A percentile compares a stretch with the other conserved stretches of the same genome.
Evolutionary conservation across 2,329 filamentous ascomycete genomes (phyloP).

Genomic region (Septoria linicola): DNA sequence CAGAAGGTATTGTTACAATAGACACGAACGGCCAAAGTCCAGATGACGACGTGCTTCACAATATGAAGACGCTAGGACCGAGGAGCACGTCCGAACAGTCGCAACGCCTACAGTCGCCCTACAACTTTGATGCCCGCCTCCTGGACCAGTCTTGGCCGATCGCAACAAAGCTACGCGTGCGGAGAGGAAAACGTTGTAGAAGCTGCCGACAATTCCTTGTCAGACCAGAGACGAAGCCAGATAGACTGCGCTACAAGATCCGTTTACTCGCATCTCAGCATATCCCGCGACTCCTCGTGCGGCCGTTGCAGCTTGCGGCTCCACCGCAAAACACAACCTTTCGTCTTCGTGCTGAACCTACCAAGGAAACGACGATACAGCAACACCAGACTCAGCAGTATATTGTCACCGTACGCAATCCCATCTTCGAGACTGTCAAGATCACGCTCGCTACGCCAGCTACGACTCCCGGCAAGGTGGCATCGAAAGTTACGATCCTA

Average conservation of each 20-base stretch:
- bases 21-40: constrained; percentile 23
- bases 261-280: constrained; percentile 80
- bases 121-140: constrained; percentile 58
- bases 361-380: constrained; percentile 28
- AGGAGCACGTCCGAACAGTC: constrained; percentile 58
- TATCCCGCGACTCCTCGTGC: constrained; percentile 77
- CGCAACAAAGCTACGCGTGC: constrained; percentile 80
- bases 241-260: constrained; percentile 81
- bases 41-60: constrained; percentile 59
- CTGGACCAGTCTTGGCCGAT: constrained; percentile 74
- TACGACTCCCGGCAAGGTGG: constrained; percentile 72
- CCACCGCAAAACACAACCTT: constrained; percentile 29
- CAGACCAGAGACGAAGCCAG: constrained; percentile 90
- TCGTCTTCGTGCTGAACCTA: constrained; percentile 25
- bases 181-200: constrained; percentile 89
- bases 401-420: constrained; percentile 87
- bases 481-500: constrained; percentile 81
- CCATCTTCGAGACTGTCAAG: constrained; percentile 85
- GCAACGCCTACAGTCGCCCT: constrained; percentile 54
- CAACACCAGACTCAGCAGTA: constrained; percentile 65
- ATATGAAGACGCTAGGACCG: constrained; percentile 61
- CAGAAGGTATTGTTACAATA: constrained; percentile 68
- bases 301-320: constrained; percentile 49
- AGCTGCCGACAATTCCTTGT: constrained; percentile 92
- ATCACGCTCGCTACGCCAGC: constrained; percentile 84